phyloP scores from a whole-genome alignment of 768 basidiomycete species.

The Roridomyces roridus region DNA sequence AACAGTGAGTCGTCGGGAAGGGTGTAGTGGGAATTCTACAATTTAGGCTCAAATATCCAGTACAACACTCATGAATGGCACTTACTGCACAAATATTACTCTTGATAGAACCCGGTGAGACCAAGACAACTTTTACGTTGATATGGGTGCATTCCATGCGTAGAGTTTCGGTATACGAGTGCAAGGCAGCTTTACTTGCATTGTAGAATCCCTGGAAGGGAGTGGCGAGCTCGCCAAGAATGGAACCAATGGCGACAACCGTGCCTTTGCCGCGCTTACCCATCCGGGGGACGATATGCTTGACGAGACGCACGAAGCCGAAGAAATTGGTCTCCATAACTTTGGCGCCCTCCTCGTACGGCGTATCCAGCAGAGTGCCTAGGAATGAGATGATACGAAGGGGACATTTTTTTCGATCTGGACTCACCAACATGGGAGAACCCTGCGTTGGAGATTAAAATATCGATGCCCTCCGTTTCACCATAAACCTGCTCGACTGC shows the following conservation, averaged over 20 bases:
- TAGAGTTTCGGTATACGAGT: neutral
- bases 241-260: neutral
- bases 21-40: conserved; percentile 16
- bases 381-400: no score
- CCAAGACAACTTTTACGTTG: neutral
- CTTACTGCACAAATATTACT: no score
- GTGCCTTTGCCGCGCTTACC: neutral
- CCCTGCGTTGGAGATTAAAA: conserved; percentile 4
- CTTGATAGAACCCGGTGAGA: neutral
- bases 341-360: neutral
- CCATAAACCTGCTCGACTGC: neutral
- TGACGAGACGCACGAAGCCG: neutral
- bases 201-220: neutral
- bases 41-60: no score
- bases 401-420: no score
- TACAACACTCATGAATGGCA: no score
- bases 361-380: neutral
- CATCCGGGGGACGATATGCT: neutral
- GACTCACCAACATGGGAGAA: neutral
- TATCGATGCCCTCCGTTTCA: conserved; percentile 1
- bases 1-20: conserved; percentile 13
- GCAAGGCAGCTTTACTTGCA: neutral
- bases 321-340: neutral
- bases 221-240: neutral
- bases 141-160: neutral